Evolutionary conservation across 1,284 basidiomycete genomes (phyloP).

Genomic region (Cryptococcus sp.): DNA sequence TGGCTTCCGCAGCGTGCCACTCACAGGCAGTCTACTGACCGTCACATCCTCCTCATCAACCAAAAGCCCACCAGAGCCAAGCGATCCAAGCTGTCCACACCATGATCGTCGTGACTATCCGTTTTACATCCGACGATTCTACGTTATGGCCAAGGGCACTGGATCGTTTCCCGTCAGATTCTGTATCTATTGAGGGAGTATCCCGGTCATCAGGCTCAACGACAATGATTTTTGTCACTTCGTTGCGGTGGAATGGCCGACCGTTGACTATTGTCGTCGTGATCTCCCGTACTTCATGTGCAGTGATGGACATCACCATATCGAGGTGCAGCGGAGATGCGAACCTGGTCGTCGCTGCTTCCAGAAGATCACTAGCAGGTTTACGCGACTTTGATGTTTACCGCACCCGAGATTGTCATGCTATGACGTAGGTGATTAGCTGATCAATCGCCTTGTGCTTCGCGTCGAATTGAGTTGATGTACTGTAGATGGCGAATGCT

Average conservation of each 20-base stretch:
- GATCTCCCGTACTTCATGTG: conserved; percentile 10
- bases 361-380: too few relatives aligned
- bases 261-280: conserved; percentile 23
- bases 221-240: conserved; percentile 25
- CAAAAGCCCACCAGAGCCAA: conserved; percentile 17
- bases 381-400: too few relatives aligned
- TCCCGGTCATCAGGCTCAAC: conserved; percentile 21
- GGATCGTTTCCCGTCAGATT: neutral
- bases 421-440: too few relatives aligned
- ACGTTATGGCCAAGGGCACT: neutral
- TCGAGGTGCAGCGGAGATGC: too few relatives aligned
- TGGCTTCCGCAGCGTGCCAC: neutral
- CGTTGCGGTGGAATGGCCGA: conserved; percentile 11
- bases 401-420: too few relatives aligned
- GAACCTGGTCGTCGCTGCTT: too few relatives aligned
- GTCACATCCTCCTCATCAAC: neutral
- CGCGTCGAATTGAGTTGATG: too few relatives aligned
- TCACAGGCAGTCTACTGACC: neutral
- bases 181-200: neutral
- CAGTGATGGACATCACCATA: conserved; percentile 28
- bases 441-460: too few relatives aligned
- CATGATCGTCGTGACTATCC: neutral
- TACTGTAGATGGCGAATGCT: too few relatives aligned
- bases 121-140: neutral
- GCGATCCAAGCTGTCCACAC: conserved; percentile 16